Base-by-base conservation (phyloP, 1,284 basidiomycete genomes). In the Leccinum subrobustum region DNA sequence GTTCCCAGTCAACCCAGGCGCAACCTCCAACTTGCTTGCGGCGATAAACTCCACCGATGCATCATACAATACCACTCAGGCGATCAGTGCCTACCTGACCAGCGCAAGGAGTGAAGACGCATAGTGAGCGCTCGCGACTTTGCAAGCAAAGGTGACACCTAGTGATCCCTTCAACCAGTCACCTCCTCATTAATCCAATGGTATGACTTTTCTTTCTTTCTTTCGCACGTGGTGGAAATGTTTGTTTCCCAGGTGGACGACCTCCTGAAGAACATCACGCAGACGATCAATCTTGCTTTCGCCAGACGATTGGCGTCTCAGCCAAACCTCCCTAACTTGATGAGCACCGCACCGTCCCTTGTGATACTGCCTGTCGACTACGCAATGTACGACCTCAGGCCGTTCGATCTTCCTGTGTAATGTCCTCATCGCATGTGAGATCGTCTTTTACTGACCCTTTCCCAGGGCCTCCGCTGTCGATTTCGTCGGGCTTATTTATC, bases 401-500 rank as follows among this genome's bases (percentile, higher is more conserved):
- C 89, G 0, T 93, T 89, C 68, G 79, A 86, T 64, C 76, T 84
- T 44, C 83, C 89, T 25, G 83, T 81, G 80, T 85, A 44, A 77
- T 50, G 81, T 71, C 20, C 16, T 58, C 25, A 18, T 56, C 9
- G 23, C 27, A 47, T 33, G 47, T 9, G 20, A 42, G 18, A 54
- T n/a, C 48, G 14, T 48, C 33, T 9, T 12, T 37, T 42, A 48
- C 9, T 37, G 39, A 57, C 50, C 25, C 8, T 58, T 52, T 58
- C 25, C 66, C 64, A 91, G 91, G 4, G 89, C 90, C 1, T 79
- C 83, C 9, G 92, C 91, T 0, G 81, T 87, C 51, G 82, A 85
- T 47, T 89, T 88, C 62, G 90, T 93, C 27, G 92, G 89, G 27
- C 77, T 91, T 6, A 88, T 93, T 62, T 93, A 92, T 76, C 77